Evolutionary conservation across 768 basidiomycete species (phyloP), one percentile per base, ranked within the genome.

Genomic region (Sarcodon sp.): DNA sequence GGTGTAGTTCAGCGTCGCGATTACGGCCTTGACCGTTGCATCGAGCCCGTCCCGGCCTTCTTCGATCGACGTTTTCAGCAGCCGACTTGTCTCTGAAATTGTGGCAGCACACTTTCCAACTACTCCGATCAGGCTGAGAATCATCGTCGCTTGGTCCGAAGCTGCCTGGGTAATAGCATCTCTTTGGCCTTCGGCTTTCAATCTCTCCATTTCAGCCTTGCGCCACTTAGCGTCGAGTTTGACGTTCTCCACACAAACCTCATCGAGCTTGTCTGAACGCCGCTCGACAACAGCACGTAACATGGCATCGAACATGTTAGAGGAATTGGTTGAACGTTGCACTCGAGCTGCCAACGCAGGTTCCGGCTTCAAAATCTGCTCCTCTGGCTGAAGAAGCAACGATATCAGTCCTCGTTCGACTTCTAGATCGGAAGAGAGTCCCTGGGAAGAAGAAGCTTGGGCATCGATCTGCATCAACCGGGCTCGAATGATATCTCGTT

Each of bases 271-370:
- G 53, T 88, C 86, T 4, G 82, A 85, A 51, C 75, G 79, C 47
- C 89, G 71, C 57, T 92, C 85, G 33, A 82, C 78, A 44, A 82
- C 80, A 12, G 87, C 87, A n/a, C 84, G 77, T 59, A 91, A 74
- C 35, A 84, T 87, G 12, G 86, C 88, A 43, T 88, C 86, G 57
- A 91, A 88, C 73, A 91, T 84, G 33, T 82, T 78, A 51, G 68
- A 71, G 4, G 86, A 79, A 59, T 89, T 91, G 49, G 72, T 72
- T 3, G 87, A 82, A 5, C 81, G 77, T 57, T 78, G 75, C 31
- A 87, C 59, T 48, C 79, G 73, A 46, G 66, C 61, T 50, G 71
- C 75, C 38, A 87, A 62, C 0, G 72, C 60, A 7, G 87, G 85
- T 43, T 74, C 70, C 2, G 77, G 59, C 56, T 71, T 77, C 44